Percentiles rank a stretch among this genome's conserved stretches.
These are phyloP conservation scores for Kazachstania kunashirensis DNA, from an alignment of 805 yeast species.

Conservation along the genomic window DNA sequence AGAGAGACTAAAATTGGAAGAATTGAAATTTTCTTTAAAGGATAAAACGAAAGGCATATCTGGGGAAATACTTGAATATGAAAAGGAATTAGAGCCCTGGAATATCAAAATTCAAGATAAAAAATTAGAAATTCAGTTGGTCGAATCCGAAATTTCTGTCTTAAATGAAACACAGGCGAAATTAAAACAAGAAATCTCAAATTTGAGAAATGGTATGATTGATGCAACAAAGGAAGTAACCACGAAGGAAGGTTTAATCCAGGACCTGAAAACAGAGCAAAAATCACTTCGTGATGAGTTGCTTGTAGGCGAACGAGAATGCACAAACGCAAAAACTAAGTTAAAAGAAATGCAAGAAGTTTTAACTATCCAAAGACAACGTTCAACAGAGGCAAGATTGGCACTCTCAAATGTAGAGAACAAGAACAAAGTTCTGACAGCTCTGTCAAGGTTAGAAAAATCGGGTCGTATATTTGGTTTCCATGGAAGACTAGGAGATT, in stretches of 20 bases:
- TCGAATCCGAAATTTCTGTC: conserved; percentile 55
- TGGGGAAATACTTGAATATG: conserved; percentile 51
- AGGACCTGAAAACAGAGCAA: conserved; percentile 40
- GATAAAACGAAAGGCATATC: conserved; percentile 66
- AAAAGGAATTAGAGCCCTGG: conserved; percentile 75
- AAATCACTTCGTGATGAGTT: conserved; percentile 45
- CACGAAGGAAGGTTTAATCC: conserved; percentile 38
- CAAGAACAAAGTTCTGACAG: conserved; percentile 62
- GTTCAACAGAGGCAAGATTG: conserved; percentile 54
- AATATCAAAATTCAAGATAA: conserved; percentile 53
- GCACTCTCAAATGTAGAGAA: conserved; percentile 50
- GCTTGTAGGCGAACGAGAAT: conserved; percentile 47
- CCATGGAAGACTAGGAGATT: conserved; percentile 82
- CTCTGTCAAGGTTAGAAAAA: conserved; percentile 57
- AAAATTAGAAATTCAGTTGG: conserved; percentile 54
- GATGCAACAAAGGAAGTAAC: conserved; percentile 40
- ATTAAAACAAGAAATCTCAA: conserved; percentile 36
- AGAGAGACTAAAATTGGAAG: conserved; percentile 52
- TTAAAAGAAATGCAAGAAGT: conserved; percentile 47
- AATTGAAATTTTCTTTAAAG: conserved; percentile 55
- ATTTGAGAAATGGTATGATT: conserved; percentile 36
- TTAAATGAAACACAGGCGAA: conserved; percentile 38
- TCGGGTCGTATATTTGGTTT: conserved; percentile 81
- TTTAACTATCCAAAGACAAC: conserved; percentile 47
- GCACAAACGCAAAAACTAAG: conserved; percentile 38